Base-by-base conservation (phyloP, 2,329 filamentous ascomycete species). In the Colletotrichum chlorophyti region DNA sequence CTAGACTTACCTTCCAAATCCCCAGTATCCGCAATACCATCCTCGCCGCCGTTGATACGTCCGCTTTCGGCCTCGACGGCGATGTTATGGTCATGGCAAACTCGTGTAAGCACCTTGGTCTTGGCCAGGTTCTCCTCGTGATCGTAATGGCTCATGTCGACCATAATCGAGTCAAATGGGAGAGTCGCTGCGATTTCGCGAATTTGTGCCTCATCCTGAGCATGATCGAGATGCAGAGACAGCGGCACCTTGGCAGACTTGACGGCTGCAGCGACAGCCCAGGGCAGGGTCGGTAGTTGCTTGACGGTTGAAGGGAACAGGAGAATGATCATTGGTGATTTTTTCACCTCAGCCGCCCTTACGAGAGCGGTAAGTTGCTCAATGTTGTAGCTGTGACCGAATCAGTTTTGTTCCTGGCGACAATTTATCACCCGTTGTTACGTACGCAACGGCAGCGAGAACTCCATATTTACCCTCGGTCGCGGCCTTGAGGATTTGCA, bases 131-230 rank as follows among this genome's bases (percentile, higher is more conserved):
- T 91, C 73, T 91, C 87, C 51, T 82, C 86, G 65, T 86, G 86
- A 64, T 89, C 87, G 67, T 89, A 85, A 68, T 91, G 88, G 57
- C 80, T 85, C 88, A 91, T 91, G 72, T 91, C 89, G 0, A 91
- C 84, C 88, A 91, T 91, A 69, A 91, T 90, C 50, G 79, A 83
- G 69, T 91, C 89, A 63, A 91, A 91, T 0, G 78, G 79, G 32
- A 85, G 74, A 2, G 77, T 74, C 0, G 84, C 84, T 0, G 85
- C 85, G 15, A 55, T 38, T 0, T 73, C 74, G 5, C 79, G 79
- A 61, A 89, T 86, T 38, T 85, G 79, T 53, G 80, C 80, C 26
- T 83, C 81, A 6, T 79, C 80, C 65, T 89, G 86, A 6, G 85
- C 85, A 70, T 90, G 87, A 74, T 90, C 87, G 66, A 90, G 80